phyloP scores from a whole-genome alignment of 139 green algal genomes.

The Coccomyxa sp. region DNA sequence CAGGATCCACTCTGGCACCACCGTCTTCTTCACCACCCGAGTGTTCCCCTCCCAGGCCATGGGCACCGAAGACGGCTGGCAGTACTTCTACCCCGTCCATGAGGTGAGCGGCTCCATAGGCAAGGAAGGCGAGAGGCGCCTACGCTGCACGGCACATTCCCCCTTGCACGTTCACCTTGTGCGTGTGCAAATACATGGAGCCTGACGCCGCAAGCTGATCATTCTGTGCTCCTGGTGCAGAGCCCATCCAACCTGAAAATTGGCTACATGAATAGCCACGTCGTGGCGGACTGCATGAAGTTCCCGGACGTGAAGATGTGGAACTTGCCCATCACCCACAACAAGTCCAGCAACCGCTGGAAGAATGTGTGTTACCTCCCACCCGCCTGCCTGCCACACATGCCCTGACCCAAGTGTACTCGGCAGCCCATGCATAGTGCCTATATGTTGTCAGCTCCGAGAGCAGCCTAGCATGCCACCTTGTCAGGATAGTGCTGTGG shows the following conservation, averaged over 20 bases:
- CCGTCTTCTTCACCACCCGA: neutral
- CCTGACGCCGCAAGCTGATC: neutral
- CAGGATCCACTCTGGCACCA: neutral
- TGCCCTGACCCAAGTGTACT: too few relatives aligned
- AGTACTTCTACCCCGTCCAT: constrained; percentile 12
- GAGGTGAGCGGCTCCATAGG: neutral
- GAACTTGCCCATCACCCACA: neutral
- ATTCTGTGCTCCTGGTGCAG: neutral
- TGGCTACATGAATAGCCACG: neutral
- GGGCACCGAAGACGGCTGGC: neutral
- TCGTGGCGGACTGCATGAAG: neutral
- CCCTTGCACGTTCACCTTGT: neutral
- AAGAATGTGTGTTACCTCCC: neutral
- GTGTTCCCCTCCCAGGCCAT: constrained; percentile 4
- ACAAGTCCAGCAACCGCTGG: constrained; percentile 3
- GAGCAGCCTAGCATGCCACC: too few relatives aligned
- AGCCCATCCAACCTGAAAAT: neutral
- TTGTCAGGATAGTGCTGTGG: too few relatives aligned
- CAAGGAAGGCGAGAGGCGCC: neutral
- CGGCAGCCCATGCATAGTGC: too few relatives aligned
- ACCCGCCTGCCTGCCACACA: too few relatives aligned
- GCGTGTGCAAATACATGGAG: neutral
- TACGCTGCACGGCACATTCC: neutral
- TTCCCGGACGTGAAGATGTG: neutral
- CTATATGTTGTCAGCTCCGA: too few relatives aligned